A percentile compares a stretch with the other conserved stretches of the same genome.
Evolutionary conservation across 192 early-diverging fungal genomes (phyloP).

Genomic region (Podila verticillata): DNA sequence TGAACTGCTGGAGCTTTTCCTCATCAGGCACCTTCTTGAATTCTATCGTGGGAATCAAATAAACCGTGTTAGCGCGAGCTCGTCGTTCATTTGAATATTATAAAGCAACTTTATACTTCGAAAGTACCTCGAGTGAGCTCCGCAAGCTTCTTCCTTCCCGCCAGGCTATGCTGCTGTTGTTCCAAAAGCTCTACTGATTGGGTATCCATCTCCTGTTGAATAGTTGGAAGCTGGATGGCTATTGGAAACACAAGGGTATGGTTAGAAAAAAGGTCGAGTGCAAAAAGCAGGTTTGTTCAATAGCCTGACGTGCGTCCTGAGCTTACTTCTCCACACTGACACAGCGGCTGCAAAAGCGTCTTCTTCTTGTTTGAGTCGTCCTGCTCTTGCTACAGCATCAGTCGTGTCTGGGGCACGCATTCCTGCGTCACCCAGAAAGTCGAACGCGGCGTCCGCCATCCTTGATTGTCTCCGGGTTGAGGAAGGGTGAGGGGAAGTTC

Average conservation of each 20-base stretch:
- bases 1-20: slow-evolving; percentile 81
- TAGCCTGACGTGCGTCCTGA: neutral
- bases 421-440: slow-evolving; percentile 42
- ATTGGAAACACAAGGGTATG: neutral
- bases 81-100: neutral
- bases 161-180: slow-evolving; percentile 83
- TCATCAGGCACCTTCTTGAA: slow-evolving; percentile 84
- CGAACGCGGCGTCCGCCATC: slow-evolving; percentile 48
- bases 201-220: slow-evolving; percentile 80
- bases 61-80: neutral
- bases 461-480: no score
- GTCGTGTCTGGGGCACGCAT: slow-evolving; percentile 10
- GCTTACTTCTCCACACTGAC: slow-evolving; percentile 43
- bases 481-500: no score
- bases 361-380: slow-evolving; percentile 30
- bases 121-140: slow-evolving; percentile 84
- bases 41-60: slow-evolving; percentile 51
- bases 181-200: slow-evolving; percentile 83
- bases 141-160: slow-evolving; percentile 82
- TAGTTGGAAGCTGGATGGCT: slow-evolving; percentile 72
- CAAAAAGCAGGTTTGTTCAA: neutral
- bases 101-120: neutral
- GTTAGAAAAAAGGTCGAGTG: neutral
- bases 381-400: neutral
- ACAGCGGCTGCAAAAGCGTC: slow-evolving; percentile 43